Percentiles rank a stretch among this genome's conserved stretches.
Evolutionary conservation across 2,329 filamentous ascomycete species (phyloP).

Genomic region (Rhynchosporium agropyri): DNA sequence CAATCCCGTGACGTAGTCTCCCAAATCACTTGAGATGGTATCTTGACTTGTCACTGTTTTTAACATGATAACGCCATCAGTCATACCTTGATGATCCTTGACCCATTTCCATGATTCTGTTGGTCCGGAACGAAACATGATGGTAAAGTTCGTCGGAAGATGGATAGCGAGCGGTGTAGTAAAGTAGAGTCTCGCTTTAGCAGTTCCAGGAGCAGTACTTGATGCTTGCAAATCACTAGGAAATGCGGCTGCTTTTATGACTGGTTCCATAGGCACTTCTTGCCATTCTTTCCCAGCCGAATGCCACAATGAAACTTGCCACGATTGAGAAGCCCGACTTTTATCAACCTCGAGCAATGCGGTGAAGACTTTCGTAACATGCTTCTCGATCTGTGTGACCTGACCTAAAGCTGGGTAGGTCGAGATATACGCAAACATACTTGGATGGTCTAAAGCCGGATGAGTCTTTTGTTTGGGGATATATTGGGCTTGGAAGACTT

Average conservation of each 20-base stretch:
- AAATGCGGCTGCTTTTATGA: constrained; percentile 28
- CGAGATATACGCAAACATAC: constrained; percentile 55
- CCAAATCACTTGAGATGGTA: constrained; percentile 35
- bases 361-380: constrained; percentile 58
- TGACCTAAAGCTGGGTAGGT: constrained; percentile 76
- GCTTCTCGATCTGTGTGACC: constrained; percentile 60
- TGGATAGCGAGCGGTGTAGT: constrained; percentile 52
- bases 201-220: constrained; percentile 34
- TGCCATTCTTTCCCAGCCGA: constrained; percentile 56
- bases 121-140: constrained; percentile 63
- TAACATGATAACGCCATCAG: constrained; percentile 65
- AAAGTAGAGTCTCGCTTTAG: constrained; percentile 56
- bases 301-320: constrained; percentile 79
- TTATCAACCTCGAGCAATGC: constrained; percentile 69
- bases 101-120: constrained; percentile 70
- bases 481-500: constrained; percentile 41
- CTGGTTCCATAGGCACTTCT: constrained; percentile 52
- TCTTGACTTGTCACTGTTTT: constrained; percentile 43
- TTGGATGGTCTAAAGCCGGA: constrained; percentile 46
- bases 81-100: constrained; percentile 62
- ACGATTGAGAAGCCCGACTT: constrained; percentile 57
- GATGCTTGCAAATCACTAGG: constrained; percentile 57
- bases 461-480: constrained; percentile 41
- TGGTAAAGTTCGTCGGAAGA: constrained; percentile 63
- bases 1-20: constrained; percentile 58